These are phyloP conservation scores for Moniliella sp. DNA, from an alignment of 1,284 basidiomycete genomes.

Conservation along the genomic window DNA sequence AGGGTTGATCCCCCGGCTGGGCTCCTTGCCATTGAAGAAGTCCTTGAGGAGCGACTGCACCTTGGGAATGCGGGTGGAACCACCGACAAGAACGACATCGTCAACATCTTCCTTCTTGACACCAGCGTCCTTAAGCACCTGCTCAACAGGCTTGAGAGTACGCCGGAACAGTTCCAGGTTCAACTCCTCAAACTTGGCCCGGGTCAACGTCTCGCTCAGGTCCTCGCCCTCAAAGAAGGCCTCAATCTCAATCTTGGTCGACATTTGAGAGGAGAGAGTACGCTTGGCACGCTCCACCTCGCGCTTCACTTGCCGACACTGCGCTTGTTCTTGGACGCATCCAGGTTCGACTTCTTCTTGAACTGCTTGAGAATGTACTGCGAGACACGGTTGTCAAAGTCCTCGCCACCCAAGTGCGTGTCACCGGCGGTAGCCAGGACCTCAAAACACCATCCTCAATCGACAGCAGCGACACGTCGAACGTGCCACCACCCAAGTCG, in stretches of 20 bases:
- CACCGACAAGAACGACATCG: slow-evolving; percentile 73
- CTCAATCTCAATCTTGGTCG: slow-evolving; percentile 53
- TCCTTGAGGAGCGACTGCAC: slow-evolving; percentile 88
- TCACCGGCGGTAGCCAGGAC: slow-evolving; percentile 94
- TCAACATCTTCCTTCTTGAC: slow-evolving; percentile 92
- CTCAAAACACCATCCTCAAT: slow-evolving; percentile 92
- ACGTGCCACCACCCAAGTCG: slow-evolving; percentile 92
- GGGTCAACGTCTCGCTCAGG: slow-evolving; percentile 83
- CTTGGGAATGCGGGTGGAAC: slow-evolving; percentile 95
- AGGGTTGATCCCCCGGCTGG: slow-evolving; percentile 77
- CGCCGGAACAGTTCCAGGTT: slow-evolving; percentile 97
- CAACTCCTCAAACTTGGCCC: slow-evolving; percentile 94
- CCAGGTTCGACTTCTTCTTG: slow-evolving; percentile 37
- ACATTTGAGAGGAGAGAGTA: slow-evolving; percentile 62
- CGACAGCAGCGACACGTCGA: slow-evolving; percentile 90
- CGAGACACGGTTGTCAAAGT: slow-evolving; percentile 65
- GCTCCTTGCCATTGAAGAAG: slow-evolving; percentile 70
- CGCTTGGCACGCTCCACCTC: slow-evolving; percentile 98
- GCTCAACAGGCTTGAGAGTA: slow-evolving; percentile 97
- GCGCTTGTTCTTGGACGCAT: slow-evolving; percentile 63
- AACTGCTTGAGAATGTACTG: slow-evolving; percentile 34
- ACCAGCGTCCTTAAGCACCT: slow-evolving; percentile 88
- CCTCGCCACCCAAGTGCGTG: slow-evolving; percentile 95
- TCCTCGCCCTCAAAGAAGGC: slow-evolving; percentile 83
- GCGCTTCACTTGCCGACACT: slow-evolving; percentile 88